phyloP scores from a whole-genome alignment of 805 yeast genomes.

The Wickerhamiella dianesei region DNA sequence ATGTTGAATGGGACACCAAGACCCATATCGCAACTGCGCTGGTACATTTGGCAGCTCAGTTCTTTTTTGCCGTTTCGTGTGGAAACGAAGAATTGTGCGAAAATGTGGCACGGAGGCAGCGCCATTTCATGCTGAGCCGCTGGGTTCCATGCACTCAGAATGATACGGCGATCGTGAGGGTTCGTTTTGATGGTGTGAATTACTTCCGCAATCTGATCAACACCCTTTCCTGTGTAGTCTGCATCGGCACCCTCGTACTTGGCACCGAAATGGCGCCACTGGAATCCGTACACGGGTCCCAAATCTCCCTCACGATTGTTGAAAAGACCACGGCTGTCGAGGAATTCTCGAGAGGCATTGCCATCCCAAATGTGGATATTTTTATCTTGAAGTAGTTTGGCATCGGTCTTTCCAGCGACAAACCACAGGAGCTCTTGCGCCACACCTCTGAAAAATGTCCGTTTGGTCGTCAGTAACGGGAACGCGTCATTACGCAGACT shows the following conservation, averaged over 20 bases:
- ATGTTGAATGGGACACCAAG: constrained; percentile 98
- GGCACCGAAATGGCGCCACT: constrained; percentile 99
- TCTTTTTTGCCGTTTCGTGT: constrained; percentile 50
- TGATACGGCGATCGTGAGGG: constrained; percentile 90
- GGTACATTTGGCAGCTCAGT: constrained; percentile 80
- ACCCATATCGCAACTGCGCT: constrained; percentile 98
- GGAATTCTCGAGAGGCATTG: constrained; percentile 83
- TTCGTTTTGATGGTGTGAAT: constrained; percentile 68
- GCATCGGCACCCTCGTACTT: constrained; percentile 74
- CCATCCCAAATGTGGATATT: constrained; percentile 99
- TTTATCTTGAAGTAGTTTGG: constrained; percentile 56
- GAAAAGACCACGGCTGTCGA: constrained; percentile 69
- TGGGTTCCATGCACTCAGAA: constrained; percentile 97
- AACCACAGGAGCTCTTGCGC: constrained; percentile 90
- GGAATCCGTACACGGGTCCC: constrained; percentile 98
- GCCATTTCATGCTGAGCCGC: constrained; percentile 93
- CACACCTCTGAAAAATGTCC: constrained; percentile 79
- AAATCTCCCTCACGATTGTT: constrained; percentile 83
- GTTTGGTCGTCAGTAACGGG: constrained; percentile 87
- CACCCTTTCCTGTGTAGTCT: constrained; percentile 78
- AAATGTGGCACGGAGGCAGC: constrained; percentile 95
- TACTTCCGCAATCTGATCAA: constrained; percentile 74
- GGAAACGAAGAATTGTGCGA: constrained; percentile 86
- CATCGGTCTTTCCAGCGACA: constrained; percentile 78
- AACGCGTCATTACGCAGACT: constrained; percentile 55